Percentiles rank a stretch among this genome's conserved stretches.
phyloP scores from a whole-genome alignment of 1,284 basidiomycete species.

The Tremellales sp. region DNA sequence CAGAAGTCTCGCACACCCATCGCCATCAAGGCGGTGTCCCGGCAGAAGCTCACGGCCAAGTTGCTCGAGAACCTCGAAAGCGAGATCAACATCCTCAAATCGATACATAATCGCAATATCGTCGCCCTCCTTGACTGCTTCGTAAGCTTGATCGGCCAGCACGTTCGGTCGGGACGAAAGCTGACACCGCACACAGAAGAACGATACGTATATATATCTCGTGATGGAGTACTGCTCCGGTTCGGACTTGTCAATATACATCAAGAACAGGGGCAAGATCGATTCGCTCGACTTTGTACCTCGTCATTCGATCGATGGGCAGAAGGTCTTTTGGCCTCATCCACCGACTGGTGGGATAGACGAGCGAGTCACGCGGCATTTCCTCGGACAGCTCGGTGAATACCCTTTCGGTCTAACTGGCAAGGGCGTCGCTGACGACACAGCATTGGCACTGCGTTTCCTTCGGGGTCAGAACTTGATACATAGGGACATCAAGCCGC shows the following conservation, averaged over 20 bases:
- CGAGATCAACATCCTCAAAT: slow-evolving; percentile 96
- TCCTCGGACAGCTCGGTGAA: slow-evolving; percentile 84
- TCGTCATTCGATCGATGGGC: slow-evolving; percentile 35
- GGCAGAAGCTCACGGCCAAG: slow-evolving; percentile 83
- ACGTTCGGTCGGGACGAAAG: slow-evolving; percentile 1
- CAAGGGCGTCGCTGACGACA: slow-evolving; percentile 6
- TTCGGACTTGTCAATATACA: slow-evolving; percentile 92
- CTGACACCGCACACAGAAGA: slow-evolving; percentile 62
- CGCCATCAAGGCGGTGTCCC: slow-evolving; percentile 93
- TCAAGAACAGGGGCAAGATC: slow-evolving; percentile 85
- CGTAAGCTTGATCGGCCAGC: slow-evolving; percentile 42
- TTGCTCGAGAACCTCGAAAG: slow-evolving; percentile 94
- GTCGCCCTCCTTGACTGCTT: slow-evolving; percentile 91
- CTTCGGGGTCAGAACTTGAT: slow-evolving; percentile 84
- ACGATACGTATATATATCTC: slow-evolving; percentile 89
- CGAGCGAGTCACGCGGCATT: slow-evolving; percentile 85
- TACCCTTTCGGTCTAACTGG: slow-evolving; percentile 29
- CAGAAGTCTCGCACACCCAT: slow-evolving; percentile 73
- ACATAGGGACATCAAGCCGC: slow-evolving; percentile 96
- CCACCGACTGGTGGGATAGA: slow-evolving; percentile 85
- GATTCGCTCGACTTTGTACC: slow-evolving; percentile 77
- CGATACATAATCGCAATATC: slow-evolving; percentile 86
- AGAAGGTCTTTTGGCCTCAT: slow-evolving; percentile 78
- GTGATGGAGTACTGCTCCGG: slow-evolving; percentile 98
- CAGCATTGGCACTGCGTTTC: slow-evolving; percentile 89